Evolutionary conservation across 306 rosid species (phyloP), one percentile per base, ranked within the genome.

Genomic region (Vigna trinervia): DNA sequence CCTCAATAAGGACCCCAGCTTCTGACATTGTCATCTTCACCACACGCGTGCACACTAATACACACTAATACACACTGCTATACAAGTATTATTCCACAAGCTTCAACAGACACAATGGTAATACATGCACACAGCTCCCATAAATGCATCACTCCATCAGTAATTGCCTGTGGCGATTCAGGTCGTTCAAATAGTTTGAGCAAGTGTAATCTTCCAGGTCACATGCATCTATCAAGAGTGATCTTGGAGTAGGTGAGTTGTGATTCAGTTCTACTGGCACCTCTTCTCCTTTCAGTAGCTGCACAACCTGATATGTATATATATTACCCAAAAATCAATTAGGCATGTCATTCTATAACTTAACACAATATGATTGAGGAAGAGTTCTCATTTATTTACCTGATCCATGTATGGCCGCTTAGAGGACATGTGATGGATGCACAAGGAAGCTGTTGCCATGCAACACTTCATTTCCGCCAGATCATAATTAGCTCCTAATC

Each of bases 201-300:
- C 90, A 86, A 2, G 93, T 85, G 64, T 90, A 93, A 65, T 91
- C 98, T 81, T 93, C 98, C 57, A 89, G 74, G 80, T 93, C 96
- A 82, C 93, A 88, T 9, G 89, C 90, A 71, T 91, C 94, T 51
- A 88, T 48, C 77, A 86, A 38, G 17, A 79, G 84, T 3, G 91
- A 89, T 78, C 87, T 83, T 59, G 85, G 80, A 6, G 78, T 69
- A 11, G 50, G 12, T 4, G 85, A 57, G 39, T 75, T 85, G 12
- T 86, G 87, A 30, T 51, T 88, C 75, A 75, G 61, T 17, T 93
- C 94, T 1, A 78, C 0, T 13, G 73, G 59, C 56, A 78, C 86
- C 32, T 78, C 90, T 38, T 89, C 96, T 3, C 88, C 96, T 73
- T 81, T 85, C 9, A 93, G 86, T 41, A 93, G 50, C 73, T 88